Evolutionary conservation across 768 basidiomycete genomes (phyloP).

Genomic region (Postia placenta): DNA sequence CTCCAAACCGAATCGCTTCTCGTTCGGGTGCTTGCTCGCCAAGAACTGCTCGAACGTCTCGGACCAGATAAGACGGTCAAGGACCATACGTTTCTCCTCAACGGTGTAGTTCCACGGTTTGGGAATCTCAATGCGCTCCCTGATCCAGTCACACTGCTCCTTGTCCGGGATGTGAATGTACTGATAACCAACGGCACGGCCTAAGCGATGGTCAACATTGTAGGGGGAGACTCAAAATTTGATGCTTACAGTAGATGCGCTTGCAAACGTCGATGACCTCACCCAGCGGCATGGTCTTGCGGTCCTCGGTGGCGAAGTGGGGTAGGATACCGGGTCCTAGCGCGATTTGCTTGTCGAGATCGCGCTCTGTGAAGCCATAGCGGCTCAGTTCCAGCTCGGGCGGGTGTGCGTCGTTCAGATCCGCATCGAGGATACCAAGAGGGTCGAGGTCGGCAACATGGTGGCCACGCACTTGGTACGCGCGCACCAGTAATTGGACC

Average conservation of each 20-base stretch:
- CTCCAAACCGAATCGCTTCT: conserved; percentile 98
- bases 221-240: neutral
- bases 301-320: conserved; percentile 84
- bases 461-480: conserved; percentile 98
- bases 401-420: conserved; percentile 71
- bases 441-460: conserved; percentile 95
- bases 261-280: conserved; percentile 89
- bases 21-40: conserved; percentile 96
- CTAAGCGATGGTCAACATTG: conserved; percentile 30
- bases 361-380: conserved; percentile 92
- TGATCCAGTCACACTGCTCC: conserved; percentile 99
- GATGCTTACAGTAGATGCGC: conserved; percentile 84
- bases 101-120: conserved; percentile 97
- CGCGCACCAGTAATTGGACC: conserved; percentile 96
- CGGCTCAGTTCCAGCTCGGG: conserved; percentile 91
- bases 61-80: conserved; percentile 99
- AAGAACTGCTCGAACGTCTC: conserved; percentile 99
- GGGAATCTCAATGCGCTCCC: conserved; percentile 91
- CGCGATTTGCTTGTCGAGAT: conserved; percentile 90
- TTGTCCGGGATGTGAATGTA: conserved; percentile 97
- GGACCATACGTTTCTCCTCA: conserved; percentile 98
- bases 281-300: conserved; percentile 80
- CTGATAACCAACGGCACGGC: conserved; percentile 84
- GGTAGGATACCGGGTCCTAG: conserved; percentile 96
- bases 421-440: conserved; percentile 86